phyloP scores from a whole-genome alignment of 192 early-diverging fungal genomes.

The Oehlia diaphana region DNA sequence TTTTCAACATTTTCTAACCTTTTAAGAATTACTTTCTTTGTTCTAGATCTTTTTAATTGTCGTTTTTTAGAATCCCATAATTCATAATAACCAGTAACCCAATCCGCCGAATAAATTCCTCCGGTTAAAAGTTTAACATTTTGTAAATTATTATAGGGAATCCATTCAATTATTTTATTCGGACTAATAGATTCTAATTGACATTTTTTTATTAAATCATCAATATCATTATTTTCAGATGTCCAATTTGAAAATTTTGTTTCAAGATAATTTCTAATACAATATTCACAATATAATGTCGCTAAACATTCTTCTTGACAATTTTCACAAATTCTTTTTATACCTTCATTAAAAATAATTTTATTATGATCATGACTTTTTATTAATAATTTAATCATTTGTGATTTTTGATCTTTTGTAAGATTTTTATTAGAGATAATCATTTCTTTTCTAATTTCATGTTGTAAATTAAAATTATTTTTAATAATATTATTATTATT shows the following conservation, averaged over 20 bases:
- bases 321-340: background rate
- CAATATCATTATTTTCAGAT: background rate
- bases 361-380: background rate
- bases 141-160: background rate
- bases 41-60: background rate
- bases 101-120: background rate
- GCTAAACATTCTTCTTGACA: background rate
- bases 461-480: background rate
- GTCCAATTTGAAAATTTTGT: background rate
- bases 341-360: background rate
- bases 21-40: background rate
- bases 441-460: background rate
- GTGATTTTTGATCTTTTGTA: background rate
- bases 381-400: background rate
- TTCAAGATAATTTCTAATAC: background rate
- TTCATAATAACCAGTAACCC: background rate
- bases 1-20: background rate
- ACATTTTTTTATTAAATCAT: background rate
- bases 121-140: background rate
- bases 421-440: background rate
- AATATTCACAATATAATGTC: background rate
- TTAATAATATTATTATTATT: too few species aligned
- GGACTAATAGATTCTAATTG: background rate
- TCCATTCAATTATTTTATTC: background rate
- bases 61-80: background rate